phyloP scores from a whole-genome alignment of 108 stramenopile species.

The Stephanodiscus minutulus region DNA sequence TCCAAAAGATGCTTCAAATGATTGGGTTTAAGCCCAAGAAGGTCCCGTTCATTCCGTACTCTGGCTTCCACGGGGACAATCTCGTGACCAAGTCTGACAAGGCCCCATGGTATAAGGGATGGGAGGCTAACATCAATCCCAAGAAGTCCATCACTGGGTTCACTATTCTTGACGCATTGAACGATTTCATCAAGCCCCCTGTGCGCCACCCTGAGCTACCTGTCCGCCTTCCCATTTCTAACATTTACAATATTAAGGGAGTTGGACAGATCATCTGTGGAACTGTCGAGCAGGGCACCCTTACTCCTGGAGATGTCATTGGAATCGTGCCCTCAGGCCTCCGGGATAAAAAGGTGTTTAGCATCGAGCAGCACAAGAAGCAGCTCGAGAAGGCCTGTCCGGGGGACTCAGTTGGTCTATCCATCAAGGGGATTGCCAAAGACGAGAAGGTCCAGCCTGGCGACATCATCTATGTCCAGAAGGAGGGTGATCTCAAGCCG shows the following conservation, averaged over 20 bases:
- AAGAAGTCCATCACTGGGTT: slow-evolving; percentile 65
- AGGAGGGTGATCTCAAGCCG: slow-evolving; percentile 70
- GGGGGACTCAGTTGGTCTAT: slow-evolving; percentile 82
- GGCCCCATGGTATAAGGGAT: slow-evolving; percentile 79
- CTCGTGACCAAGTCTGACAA: slow-evolving; percentile 72
- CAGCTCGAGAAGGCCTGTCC: slow-evolving; percentile 67
- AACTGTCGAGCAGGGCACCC: too few relatives aligned
- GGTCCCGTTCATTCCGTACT: slow-evolving; percentile 83
- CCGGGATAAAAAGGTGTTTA: too few relatives aligned
- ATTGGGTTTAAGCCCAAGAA: slow-evolving; percentile 86
- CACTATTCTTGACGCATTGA: slow-evolving; percentile 80
- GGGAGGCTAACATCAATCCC: slow-evolving; percentile 70
- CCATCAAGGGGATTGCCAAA: slow-evolving; percentile 83
- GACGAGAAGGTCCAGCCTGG: slow-evolving; percentile 78
- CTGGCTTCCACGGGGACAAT: slow-evolving; percentile 81
- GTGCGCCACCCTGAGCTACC: slow-evolving; percentile 62
- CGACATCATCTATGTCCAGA: slow-evolving; percentile 78
- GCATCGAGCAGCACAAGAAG: too few relatives aligned
- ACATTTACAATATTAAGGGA: too few relatives aligned
- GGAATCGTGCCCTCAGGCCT: too few relatives aligned
- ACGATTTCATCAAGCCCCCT: too few relatives aligned
- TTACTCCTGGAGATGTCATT: too few relatives aligned
- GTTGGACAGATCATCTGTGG: too few relatives aligned
- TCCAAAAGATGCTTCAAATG: slow-evolving; percentile 79
- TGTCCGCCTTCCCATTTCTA: too few relatives aligned